Conservation (phyloP, 1,284 basidiomycete species). For the Melanopsichium pennsylvanicum region DNA sequence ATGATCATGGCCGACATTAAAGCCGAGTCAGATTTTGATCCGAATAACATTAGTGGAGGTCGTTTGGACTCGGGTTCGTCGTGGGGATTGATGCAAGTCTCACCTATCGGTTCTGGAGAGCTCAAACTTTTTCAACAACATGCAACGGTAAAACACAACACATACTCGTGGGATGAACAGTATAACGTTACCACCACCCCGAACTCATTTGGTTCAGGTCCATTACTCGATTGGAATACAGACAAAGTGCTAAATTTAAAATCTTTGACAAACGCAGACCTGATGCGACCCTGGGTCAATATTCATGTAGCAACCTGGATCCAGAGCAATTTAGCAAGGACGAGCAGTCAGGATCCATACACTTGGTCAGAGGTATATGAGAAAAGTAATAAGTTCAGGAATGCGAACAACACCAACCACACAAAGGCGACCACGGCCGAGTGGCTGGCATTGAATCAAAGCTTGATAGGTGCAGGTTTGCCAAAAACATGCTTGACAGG, state of each 20-base stretch:
- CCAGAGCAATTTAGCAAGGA: conserved; percentile 58
- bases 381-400: conserved; percentile 18
- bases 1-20: conserved; percentile 62
- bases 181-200: conserved; percentile 32
- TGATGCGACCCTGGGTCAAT: conserved; percentile 63
- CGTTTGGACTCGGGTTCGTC: conserved; percentile 57
- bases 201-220: conserved; percentile 18
- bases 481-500: conserved; percentile 39
- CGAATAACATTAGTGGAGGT: conserved; percentile 33
- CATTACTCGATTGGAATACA: conserved; percentile 53
- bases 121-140: conserved; percentile 51
- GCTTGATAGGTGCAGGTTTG: conserved; percentile 14
- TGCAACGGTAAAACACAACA: conserved; percentile 36
- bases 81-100: conserved; percentile 60
- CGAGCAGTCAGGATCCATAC: conserved; percentile 55
- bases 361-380: conserved; percentile 44
- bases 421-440: too few species aligned
- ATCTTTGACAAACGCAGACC: conserved; percentile 41
- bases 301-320: conserved; percentile 63
- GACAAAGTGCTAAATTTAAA: conserved; percentile 37
- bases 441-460: conserved; percentile 11
- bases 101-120: conserved; percentile 48
- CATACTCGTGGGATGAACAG: conserved; percentile 43
- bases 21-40: conserved; percentile 60
- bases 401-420: background rate